phyloP scores from a whole-genome alignment of 805 yeast species.

The Debaryomyces hansenii region DNA sequence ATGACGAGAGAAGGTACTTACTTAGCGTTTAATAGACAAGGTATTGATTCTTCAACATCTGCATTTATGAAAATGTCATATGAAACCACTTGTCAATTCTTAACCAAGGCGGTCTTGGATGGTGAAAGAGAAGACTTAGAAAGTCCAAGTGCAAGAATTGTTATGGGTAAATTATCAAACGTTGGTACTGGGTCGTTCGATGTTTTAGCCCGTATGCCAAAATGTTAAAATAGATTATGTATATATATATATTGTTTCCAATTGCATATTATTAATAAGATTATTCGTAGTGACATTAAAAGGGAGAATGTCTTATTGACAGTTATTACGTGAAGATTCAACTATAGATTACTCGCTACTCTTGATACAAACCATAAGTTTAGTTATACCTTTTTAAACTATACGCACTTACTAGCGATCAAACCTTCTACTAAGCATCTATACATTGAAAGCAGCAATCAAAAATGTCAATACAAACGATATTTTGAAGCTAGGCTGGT shows the following conservation, averaged over 20 bases:
- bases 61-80: conserved; percentile 98
- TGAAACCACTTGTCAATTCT: conserved; percentile 96
- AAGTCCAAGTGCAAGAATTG: conserved; percentile 91
- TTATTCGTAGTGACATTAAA: no score
- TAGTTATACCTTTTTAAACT: no score
- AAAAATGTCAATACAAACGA: conserved; percentile 55
- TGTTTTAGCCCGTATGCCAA: conserved; percentile 54
- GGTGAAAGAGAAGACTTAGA: conserved; percentile 86
- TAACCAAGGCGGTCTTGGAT: conserved; percentile 93
- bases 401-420: no score
- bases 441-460: conserved; percentile 58
- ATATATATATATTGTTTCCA: conserved; percentile 1
- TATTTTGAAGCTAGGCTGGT: conserved; percentile 61
- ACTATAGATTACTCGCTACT: no score
- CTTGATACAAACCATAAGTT: no score
- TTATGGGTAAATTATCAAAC: conserved; percentile 82
- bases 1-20: conserved; percentile 99
- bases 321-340: no score
- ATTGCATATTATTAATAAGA: not conserved
- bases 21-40: conserved; percentile 96
- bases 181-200: conserved; percentile 98
- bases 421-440: not conserved
- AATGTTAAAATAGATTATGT: conserved; percentile 4
- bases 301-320: no score
- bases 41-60: conserved; percentile 93